Evolutionary conservation across 2,329 filamentous ascomycete genomes (phyloP).

Genomic region (Colletotrichum salicis): DNA sequence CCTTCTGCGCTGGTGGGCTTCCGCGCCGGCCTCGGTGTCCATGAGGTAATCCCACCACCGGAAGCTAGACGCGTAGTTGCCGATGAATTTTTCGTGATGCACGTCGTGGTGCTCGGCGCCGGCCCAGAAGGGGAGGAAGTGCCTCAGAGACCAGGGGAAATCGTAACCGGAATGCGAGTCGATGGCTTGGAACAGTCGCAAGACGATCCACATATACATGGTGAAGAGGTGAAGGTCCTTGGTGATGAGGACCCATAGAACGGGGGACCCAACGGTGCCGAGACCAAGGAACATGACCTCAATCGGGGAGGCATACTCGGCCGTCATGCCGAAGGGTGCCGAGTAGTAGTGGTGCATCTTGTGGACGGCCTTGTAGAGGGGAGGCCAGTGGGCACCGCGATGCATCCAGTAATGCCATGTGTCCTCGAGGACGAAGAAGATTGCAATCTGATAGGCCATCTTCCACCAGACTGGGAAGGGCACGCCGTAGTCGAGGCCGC

Average conservation of each 20-base stretch:
- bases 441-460: constrained; percentile 88
- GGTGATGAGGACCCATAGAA: constrained; percentile 85
- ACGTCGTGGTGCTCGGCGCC: constrained; percentile 96
- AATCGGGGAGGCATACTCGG: constrained; percentile 97
- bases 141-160: constrained; percentile 95
- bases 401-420: constrained; percentile 99
- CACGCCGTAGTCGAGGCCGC: constrained; percentile 86
- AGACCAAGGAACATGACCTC: constrained; percentile 95
- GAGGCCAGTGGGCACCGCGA: constrained; percentile 91
- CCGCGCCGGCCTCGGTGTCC: constrained; percentile 91
- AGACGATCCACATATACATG: constrained; percentile 96
- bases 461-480: constrained; percentile 88
- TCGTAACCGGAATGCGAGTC: constrained; percentile 98
- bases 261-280: constrained; percentile 83
- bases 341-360: constrained; percentile 99
- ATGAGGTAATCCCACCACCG: constrained; percentile 97
- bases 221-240: constrained; percentile 92
- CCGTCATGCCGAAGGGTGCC: constrained; percentile 95
- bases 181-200: constrained; percentile 95
- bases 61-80: constrained; percentile 98
- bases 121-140: constrained; percentile 97
- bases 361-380: constrained; percentile 95
- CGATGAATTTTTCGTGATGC: constrained; percentile 98
- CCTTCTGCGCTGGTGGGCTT: constrained; percentile 84
- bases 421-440: constrained; percentile 97